phyloP scores from a whole-genome alignment of 257 asterid genomes.

The Cynanchum wilfordii region DNA sequence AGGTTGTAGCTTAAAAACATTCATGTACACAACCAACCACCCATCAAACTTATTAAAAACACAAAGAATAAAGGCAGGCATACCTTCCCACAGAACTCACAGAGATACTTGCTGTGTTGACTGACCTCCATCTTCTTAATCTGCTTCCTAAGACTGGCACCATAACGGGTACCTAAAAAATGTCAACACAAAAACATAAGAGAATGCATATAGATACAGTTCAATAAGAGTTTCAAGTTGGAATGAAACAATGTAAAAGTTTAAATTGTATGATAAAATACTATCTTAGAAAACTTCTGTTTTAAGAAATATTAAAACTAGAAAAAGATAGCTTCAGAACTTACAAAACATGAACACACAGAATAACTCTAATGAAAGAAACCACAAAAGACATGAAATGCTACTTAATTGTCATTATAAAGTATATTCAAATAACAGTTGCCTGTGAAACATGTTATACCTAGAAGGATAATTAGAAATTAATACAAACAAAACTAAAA shows the following conservation, averaged over 20 bases:
- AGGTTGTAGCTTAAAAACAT: neutral
- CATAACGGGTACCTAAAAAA: slow-evolving; percentile 59
- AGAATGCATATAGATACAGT: neutral
- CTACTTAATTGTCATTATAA: neutral
- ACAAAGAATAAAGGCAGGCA: neutral
- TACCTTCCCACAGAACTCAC: slow-evolving; percentile 59
- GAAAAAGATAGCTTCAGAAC: neutral
- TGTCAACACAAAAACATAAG: neutral
- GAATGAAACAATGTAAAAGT: neutral
- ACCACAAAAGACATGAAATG: neutral
- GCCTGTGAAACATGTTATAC: neutral
- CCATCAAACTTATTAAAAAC: neutral
- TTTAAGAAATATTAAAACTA: neutral
- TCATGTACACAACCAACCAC: neutral
- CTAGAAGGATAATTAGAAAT: too few species aligned
- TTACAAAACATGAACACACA: neutral
- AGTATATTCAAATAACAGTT: neutral
- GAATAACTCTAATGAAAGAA: neutral
- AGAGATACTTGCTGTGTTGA: slow-evolving; percentile 51
- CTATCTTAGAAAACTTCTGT: neutral
- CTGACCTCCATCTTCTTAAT: slow-evolving; percentile 62
- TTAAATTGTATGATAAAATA: neutral
- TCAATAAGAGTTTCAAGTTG: neutral
- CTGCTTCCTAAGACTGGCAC: slow-evolving; percentile 62
- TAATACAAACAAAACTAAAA: neutral